Base-by-base conservation (phyloP, 306 rosid species). In the Cajanus cajan region DNA sequence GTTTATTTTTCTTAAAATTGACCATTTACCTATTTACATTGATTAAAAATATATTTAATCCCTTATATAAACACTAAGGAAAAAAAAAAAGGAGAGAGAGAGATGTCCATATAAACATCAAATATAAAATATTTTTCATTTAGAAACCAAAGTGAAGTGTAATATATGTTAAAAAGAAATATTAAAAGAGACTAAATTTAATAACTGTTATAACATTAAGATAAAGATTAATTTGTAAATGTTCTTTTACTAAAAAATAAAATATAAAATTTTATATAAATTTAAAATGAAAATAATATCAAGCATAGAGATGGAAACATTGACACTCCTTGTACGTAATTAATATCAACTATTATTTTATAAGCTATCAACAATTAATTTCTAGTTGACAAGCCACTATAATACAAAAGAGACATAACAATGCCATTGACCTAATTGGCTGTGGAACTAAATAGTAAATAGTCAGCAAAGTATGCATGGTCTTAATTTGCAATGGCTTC, bases 371-470 rank as follows among this genome's bases (percentile, higher is more conserved):
- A 34, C 24, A 55, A 71, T 19, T 74, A 78, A 28, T 16, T 57
- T 43, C 18, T 47, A 77, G 39, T 78, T 62, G 68, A 58, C 31
- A 55, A 68, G 84, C 72, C 75, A 82, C 78, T 63, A 44, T 59
- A 31, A 31, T 39, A 63, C 54, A 82, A 62, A 72, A 63, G 25
- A 76, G 73, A 61, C 64, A 48, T 82, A 59, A 40, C 41, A 39
- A 34, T 68, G 59, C 31, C 31, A 28, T 21, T 31, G 63, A 66
- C n/a, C 54, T 55, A 8, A 69, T 7, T 48, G 12, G 57, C 40
- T 7, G 2, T 39, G 37, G 59, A 71, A 71, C 47, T 71, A 31
- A 62, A 72, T 48, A 51, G n/a, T n/a, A n/a, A n/a, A n/a, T 28
- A 28, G 36, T 62, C 48, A 24, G 66, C 55, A 72, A 71, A 79